Evolutionary conservation across 305 asterid genomes (phyloP), one percentile per base, ranked within the genome.

Genomic region (Euphrasia arctica): DNA sequence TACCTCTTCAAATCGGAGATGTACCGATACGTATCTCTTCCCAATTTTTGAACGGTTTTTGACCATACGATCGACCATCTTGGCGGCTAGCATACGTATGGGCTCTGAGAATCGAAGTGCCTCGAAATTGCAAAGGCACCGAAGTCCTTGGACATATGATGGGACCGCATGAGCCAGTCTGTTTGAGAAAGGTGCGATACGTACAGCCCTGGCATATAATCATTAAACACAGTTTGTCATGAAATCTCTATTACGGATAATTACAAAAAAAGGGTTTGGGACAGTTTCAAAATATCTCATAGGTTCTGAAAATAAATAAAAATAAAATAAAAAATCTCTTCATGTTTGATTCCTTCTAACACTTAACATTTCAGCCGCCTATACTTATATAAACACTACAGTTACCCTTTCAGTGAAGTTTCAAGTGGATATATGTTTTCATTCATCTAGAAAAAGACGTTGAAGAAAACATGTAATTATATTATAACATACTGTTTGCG

Each of bases 1-100:
- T 60, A 91, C 98, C 98, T 93, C 98, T 83, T 90, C 98, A 41
- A 93, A 93, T 15, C 98, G 96, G 63, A 93, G 96, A 78, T 93
- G 98, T 49, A 90, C 90, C 0, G 98, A 93, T 22, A 88, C 87
- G 47, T 93, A 90, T 77, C 78, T 84, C 22, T 94, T 94, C 62
- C 86, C 88, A 58, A 84, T 87, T 73, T 78, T 83, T 0, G 82
- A 78, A 79, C 96, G 88, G 58, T 75, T 78, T 73, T 78, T 85
- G 18, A 84, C 76, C 98, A 93, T 93, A 70, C 90, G 85, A 78
- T 93, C 96, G 43, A 93, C 96, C 96, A 93, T 81, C 77, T 93
- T 93, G 51, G 97, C 98, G 22, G 97, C 97, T 57, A 93, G 79
- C 91, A 85, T 90, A 15, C 98, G 87, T 75, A 93, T 90, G 63